These are phyloP conservation scores for Lasiodiplodia hormozganensis DNA, from an alignment of 2,329 filamentous ascomycete genomes.

Conservation along the genomic window DNA sequence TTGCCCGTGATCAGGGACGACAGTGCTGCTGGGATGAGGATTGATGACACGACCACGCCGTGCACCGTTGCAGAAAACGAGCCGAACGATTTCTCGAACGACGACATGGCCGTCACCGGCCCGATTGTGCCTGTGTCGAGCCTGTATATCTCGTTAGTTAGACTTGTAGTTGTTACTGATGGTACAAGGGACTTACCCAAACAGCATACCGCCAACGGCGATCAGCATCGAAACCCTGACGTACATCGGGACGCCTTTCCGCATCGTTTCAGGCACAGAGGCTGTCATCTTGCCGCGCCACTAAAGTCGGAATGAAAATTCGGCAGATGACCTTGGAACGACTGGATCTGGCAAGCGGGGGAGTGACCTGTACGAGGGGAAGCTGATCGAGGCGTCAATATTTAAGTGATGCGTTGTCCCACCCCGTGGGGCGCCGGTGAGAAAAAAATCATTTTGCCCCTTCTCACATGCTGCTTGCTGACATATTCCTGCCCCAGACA, in stretches of 20 bases:
- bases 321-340: conserved; percentile 6
- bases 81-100: conserved; percentile 60
- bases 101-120: conserved; percentile 64
- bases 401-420: conserved; percentile 6
- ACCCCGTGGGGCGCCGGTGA: conserved; percentile 3
- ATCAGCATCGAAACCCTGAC: conserved; percentile 34
- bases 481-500: background rate
- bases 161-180: background rate
- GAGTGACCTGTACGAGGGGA: background rate
- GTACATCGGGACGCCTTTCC: conserved; percentile 30
- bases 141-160: conserved; percentile 29
- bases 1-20: conserved; percentile 64
- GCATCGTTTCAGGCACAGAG: background rate
- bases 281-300: conserved; percentile 5
- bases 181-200: conserved; percentile 31
- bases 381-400: conserved; percentile 5
- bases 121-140: conserved; percentile 64
- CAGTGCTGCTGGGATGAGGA: conserved; percentile 62
- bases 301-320: background rate
- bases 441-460: background rate
- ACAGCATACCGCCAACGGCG: conserved; percentile 37
- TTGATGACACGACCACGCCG: conserved; percentile 65
- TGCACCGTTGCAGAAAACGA: conserved; percentile 59
- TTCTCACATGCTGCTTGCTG: conserved; percentile 5
- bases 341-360: conserved; percentile 1